phyloP scores from a whole-genome alignment of 1,139 yeast species.

The Blastobotrys illinoisensis region DNA sequence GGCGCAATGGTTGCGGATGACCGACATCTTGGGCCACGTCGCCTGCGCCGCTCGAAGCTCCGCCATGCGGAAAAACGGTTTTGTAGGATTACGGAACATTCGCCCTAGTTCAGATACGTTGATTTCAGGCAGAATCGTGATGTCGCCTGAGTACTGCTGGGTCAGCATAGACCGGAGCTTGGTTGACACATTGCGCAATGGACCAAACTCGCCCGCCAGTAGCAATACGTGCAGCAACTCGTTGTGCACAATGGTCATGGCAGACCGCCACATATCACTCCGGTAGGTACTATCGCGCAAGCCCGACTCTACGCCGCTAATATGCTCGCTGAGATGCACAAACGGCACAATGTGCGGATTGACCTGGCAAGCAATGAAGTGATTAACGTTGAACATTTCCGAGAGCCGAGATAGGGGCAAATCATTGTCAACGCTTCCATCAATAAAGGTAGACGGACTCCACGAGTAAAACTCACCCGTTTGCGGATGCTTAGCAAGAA shows the following conservation, averaged over 20 bases:
- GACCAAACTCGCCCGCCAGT: slow-evolving; percentile 66
- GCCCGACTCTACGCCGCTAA: slow-evolving; percentile 52
- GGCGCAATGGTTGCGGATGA: slow-evolving; percentile 82
- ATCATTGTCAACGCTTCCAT: slow-evolving; percentile 94
- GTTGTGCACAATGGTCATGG: slow-evolving; percentile 56
- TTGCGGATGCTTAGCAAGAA: slow-evolving; percentile 72
- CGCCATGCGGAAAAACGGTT: slow-evolving; percentile 64
- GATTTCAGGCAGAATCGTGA: slow-evolving; percentile 81
- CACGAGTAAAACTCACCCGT: slow-evolving; percentile 68
- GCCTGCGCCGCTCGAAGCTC: slow-evolving; percentile 82
- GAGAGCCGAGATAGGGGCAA: slow-evolving; percentile 83
- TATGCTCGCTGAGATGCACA: slow-evolving; percentile 37
- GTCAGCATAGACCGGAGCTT: slow-evolving; percentile 70
- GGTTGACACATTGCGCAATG: slow-evolving; percentile 65
- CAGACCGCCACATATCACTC: slow-evolving; percentile 40
- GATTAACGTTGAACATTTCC: slow-evolving; percentile 95
- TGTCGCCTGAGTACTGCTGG: slow-evolving; percentile 89
- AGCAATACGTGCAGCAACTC: slow-evolving; percentile 78
- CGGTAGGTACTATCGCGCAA: slow-evolving; percentile 51
- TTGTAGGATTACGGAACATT: slow-evolving; percentile 73
- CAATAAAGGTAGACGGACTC: slow-evolving; percentile 85
- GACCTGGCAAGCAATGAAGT: slow-evolving; percentile 94
- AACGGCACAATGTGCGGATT: slow-evolving; percentile 95
- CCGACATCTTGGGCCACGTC: slow-evolving; percentile 85
- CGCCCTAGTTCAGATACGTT: slow-evolving; percentile 53